Evolutionary conservation across 2,329 filamentous ascomycete genomes (phyloP).

Genomic region (Colletotrichum salicis): DNA sequence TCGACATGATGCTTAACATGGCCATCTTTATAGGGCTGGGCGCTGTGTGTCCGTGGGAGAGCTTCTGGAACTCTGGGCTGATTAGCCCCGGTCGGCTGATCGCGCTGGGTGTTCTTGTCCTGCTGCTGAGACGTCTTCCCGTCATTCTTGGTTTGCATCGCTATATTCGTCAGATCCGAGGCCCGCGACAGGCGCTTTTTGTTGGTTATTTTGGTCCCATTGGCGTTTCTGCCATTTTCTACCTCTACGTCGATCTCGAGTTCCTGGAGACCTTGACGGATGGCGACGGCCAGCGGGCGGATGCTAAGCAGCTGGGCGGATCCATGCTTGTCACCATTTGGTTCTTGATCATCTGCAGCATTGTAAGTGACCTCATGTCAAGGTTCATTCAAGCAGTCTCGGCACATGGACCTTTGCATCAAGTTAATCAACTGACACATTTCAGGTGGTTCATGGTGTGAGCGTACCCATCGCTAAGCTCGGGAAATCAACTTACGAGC

Average conservation of each 20-base stretch:
- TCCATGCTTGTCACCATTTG: not conserved
- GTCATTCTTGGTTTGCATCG: slow-evolving; percentile 79
- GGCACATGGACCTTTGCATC: not conserved
- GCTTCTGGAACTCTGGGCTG: slow-evolving; percentile 72
- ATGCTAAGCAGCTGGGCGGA: not conserved
- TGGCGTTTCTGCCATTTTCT: slow-evolving; percentile 89
- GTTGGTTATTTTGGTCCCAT: slow-evolving; percentile 95
- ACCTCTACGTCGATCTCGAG: slow-evolving; percentile 82
- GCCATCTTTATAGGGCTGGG: slow-evolving; percentile 92
- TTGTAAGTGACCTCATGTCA: not conserved
- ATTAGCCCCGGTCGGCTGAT: slow-evolving; percentile 80
- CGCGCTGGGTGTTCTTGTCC: slow-evolving; percentile 76
- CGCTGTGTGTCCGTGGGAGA: slow-evolving; percentile 82
- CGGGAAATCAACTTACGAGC: not conserved
- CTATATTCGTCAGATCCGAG: slow-evolving; percentile 81
- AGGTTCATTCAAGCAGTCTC: not conserved
- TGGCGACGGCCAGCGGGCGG: not conserved
- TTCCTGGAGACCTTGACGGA: slow-evolving; percentile 67
- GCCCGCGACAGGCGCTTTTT: slow-evolving; percentile 79
- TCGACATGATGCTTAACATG: slow-evolving; percentile 94
- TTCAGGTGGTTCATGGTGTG: not conserved
- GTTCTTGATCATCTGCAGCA: not conserved
- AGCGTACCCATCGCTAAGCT: not conserved
- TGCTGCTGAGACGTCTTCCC: slow-evolving; percentile 81
- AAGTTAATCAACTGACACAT: not conserved